phyloP scores from a whole-genome alignment of 106 monocot species.

The Ottelia alismoides region DNA sequence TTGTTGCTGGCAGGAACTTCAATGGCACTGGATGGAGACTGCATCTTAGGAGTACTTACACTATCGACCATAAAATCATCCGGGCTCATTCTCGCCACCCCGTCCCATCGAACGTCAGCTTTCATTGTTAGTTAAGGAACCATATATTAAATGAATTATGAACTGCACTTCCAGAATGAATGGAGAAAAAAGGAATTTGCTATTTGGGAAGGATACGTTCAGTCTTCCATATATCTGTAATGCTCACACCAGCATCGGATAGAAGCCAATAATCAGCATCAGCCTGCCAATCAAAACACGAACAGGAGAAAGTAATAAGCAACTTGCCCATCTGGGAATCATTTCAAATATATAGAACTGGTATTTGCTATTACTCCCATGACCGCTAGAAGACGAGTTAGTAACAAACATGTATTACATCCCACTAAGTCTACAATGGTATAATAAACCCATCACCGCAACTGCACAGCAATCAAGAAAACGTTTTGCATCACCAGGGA shows the following conservation, averaged over 20 bases:
- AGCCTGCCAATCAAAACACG: constrained; percentile 24
- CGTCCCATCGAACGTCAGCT: constrained; percentile 34
- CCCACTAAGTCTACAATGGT: too few species aligned
- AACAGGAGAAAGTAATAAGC: too few species aligned
- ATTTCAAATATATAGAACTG: too few species aligned
- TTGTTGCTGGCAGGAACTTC: too few species aligned
- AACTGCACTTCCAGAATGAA: background rate
- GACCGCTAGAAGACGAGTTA: too few species aligned
- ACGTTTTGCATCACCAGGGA: too few species aligned
- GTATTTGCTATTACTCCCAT: too few species aligned
- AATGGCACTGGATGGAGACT: constrained; percentile 13
- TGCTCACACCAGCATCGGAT: constrained; percentile 41
- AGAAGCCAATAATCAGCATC: constrained; percentile 68
- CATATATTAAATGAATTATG: background rate
- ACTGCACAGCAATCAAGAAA: too few species aligned
- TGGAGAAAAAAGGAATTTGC: background rate
- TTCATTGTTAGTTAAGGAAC: background rate
- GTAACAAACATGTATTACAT: too few species aligned
- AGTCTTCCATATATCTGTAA: constrained; percentile 48
- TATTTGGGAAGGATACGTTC: constrained; percentile 27
- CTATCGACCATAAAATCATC: constrained; percentile 12
- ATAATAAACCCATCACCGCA: too few species aligned
- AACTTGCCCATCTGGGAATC: too few species aligned
- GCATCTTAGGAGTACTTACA: constrained; percentile 14
- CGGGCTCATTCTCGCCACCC: constrained; percentile 12